Conservation (phyloP, 2,329 filamentous ascomycete genomes). For the Aspergillus spinulosporus region DNA sequence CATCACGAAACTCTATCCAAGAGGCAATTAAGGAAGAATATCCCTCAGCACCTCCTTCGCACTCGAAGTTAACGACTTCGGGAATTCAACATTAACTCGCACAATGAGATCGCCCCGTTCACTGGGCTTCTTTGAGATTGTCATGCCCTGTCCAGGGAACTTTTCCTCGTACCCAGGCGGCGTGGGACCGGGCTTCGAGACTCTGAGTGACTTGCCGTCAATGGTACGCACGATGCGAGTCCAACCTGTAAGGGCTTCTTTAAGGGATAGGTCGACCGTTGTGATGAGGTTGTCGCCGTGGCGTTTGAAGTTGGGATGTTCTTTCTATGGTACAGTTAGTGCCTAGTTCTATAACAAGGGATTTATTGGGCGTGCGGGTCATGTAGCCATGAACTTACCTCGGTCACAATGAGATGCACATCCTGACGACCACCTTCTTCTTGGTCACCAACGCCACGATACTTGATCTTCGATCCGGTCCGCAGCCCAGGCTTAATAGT, state of each 20-base stretch:
- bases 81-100: slow-evolving; percentile 91
- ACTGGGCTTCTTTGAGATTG: slow-evolving; percentile 82
- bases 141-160: slow-evolving; percentile 90
- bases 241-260: slow-evolving; percentile 95
- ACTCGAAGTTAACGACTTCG: slow-evolving; percentile 68
- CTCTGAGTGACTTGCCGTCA: slow-evolving; percentile 74
- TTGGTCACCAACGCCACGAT: slow-evolving; percentile 94
- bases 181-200: slow-evolving; percentile 76
- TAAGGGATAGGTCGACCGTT: slow-evolving; percentile 78
- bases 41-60: slow-evolving; percentile 82
- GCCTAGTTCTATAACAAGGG: background rate
- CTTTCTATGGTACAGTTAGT: slow-evolving; percentile 66
- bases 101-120: slow-evolving; percentile 86
- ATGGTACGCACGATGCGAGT: slow-evolving; percentile 88
- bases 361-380: background rate
- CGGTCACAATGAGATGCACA: slow-evolving; percentile 88
- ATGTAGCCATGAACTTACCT: slow-evolving; percentile 60
- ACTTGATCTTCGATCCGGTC: slow-evolving; percentile 98
- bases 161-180: slow-evolving; percentile 77
- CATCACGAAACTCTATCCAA: background rate
- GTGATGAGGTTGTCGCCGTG: slow-evolving; percentile 84
- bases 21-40: slow-evolving; percentile 58
- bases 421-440: slow-evolving; percentile 96
- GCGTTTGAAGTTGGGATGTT: slow-evolving; percentile 78
- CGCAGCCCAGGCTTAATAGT: slow-evolving; percentile 95